phyloP scores from a whole-genome alignment of 108 stramenopile genomes.

The Pinguiococcus pyrenoidosus region DNA sequence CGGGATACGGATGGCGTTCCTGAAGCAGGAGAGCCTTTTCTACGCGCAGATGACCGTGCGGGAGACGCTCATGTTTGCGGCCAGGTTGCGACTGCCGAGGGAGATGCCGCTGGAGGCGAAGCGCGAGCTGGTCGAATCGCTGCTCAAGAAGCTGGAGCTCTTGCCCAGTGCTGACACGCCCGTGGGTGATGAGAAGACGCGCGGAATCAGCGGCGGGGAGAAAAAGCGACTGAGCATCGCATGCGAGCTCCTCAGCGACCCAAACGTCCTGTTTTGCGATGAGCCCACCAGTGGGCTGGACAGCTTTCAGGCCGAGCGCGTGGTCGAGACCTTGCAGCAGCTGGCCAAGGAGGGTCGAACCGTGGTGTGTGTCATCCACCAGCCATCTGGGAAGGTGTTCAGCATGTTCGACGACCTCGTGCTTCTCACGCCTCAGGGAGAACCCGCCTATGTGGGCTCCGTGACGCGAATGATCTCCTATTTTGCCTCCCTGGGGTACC shows the following conservation, averaged over 20 bases:
- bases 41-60: constrained; percentile 40
- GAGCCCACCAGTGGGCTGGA: constrained; percentile 66
- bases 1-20: constrained; percentile 13
- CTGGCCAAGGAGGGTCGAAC: constrained; percentile 26
- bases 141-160: constrained; percentile 25
- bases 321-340: constrained; percentile 38
- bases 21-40: constrained; percentile 33
- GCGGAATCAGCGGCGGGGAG: constrained; percentile 44
- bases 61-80: constrained; percentile 34
- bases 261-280: constrained; percentile 37
- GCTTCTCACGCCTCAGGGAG: constrained; percentile 25
- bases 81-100: constrained; percentile 26
- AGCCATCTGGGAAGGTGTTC: constrained; percentile 35
- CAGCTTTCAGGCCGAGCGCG: constrained; percentile 40
- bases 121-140: constrained; percentile 16
- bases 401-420: constrained; percentile 32
- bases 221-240: constrained; percentile 39
- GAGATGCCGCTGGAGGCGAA: constrained; percentile 10
- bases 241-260: constrained; percentile 47
- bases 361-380: constrained; percentile 5
- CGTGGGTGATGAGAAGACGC: too few relatives aligned
- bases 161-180: too few relatives aligned
- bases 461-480: constrained; percentile 5
- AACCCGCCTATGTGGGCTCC: constrained; percentile 24
- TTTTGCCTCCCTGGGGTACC: constrained; percentile 7